Conservation (phyloP, 2,329 filamentous ascomycete species). For the Penicillium brevicompactum region DNA sequence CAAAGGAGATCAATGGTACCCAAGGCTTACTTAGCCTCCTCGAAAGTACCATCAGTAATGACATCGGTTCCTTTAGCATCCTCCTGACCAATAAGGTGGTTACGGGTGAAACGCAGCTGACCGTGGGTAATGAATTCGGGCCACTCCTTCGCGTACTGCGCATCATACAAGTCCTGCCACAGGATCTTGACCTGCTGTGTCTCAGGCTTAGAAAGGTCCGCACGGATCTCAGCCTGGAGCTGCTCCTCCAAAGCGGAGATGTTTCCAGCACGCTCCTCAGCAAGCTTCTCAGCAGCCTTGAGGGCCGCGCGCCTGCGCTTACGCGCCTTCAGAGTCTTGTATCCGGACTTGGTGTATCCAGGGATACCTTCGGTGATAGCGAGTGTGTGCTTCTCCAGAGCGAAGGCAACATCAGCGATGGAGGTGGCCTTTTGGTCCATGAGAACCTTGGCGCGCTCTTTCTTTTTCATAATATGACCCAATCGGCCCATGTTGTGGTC, state of each 20-base stretch:
- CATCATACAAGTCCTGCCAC: slow-evolving; percentile 50
- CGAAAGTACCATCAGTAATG: slow-evolving; percentile 19
- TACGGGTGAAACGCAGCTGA: slow-evolving; percentile 38
- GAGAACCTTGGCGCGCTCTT: slow-evolving; percentile 53
- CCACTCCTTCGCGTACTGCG: slow-evolving; percentile 45
- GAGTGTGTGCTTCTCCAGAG: slow-evolving; percentile 53
- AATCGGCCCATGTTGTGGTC: slow-evolving; percentile 44
- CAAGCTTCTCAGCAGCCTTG: slow-evolving; percentile 24
- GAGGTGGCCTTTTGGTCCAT: slow-evolving; percentile 68
- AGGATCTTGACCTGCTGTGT: slow-evolving; percentile 45
- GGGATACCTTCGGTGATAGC: slow-evolving; percentile 34
- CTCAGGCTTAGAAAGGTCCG: slow-evolving; percentile 29
- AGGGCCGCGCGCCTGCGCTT: slow-evolving; percentile 34
- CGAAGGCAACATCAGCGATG: slow-evolving; percentile 62
- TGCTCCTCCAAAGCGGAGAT: slow-evolving; percentile 25
- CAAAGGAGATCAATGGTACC: not conserved
- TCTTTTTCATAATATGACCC: slow-evolving; percentile 49
- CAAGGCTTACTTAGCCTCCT: slow-evolving; percentile 5
- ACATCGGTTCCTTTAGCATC: slow-evolving; percentile 19
- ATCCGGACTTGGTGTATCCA: slow-evolving; percentile 30
- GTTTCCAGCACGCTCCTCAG: slow-evolving; percentile 25
- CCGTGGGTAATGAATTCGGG: slow-evolving; percentile 47
- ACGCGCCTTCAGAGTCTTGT: slow-evolving; percentile 32
- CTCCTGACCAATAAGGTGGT: slow-evolving; percentile 41
- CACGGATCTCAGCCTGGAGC: slow-evolving; percentile 34